Evolutionary conservation across 2,329 filamentous ascomycete genomes (phyloP).

Genomic region (Ophiocordyceps australis): DNA sequence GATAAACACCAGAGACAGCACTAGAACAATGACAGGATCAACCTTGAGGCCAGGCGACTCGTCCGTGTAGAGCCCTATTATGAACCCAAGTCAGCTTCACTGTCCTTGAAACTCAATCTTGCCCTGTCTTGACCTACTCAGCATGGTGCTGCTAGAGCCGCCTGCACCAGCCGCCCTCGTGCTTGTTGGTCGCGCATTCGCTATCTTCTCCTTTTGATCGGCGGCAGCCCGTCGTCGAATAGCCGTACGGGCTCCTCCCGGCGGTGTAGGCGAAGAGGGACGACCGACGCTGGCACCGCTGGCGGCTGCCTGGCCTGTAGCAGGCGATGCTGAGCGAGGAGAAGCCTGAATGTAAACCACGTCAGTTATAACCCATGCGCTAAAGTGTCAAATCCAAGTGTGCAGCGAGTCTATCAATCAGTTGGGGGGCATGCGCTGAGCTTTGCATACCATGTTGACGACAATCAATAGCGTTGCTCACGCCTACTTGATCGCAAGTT

Average conservation of each 20-base stretch:
- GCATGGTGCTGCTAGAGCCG: conserved; percentile 94
- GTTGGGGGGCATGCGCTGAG: too few relatives aligned
- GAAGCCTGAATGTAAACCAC: conserved; percentile 28
- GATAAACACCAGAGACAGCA: conserved; percentile 93
- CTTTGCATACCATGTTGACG: too few relatives aligned
- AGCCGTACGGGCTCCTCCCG: conserved; percentile 85
- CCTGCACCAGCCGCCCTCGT: conserved; percentile 88
- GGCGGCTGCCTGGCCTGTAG: conserved; percentile 34
- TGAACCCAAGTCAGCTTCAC: conserved; percentile 8
- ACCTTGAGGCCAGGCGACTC: conserved; percentile 96
- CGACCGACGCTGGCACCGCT: conserved; percentile 56
- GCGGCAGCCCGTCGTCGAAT: conserved; percentile 90
- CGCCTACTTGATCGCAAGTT: too few relatives aligned
- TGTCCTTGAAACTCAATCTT: background rate
- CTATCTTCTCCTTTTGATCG: conserved; percentile 92
- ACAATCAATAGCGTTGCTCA: too few relatives aligned
- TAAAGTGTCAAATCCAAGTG: too few relatives aligned
- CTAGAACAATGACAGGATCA: conserved; percentile 91
- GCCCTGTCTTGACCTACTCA: conserved; percentile 47
- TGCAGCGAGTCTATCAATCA: too few relatives aligned
- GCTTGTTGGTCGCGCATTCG: conserved; percentile 82
- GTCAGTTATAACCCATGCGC: too few relatives aligned
- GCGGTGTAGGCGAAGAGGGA: conserved; percentile 71
- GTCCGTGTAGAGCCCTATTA: conserved; percentile 79
- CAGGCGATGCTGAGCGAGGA: conserved; percentile 41